These are phyloP conservation scores for Pueraria montana DNA, from an alignment of 306 rosid species.

Conservation along the genomic window DNA sequence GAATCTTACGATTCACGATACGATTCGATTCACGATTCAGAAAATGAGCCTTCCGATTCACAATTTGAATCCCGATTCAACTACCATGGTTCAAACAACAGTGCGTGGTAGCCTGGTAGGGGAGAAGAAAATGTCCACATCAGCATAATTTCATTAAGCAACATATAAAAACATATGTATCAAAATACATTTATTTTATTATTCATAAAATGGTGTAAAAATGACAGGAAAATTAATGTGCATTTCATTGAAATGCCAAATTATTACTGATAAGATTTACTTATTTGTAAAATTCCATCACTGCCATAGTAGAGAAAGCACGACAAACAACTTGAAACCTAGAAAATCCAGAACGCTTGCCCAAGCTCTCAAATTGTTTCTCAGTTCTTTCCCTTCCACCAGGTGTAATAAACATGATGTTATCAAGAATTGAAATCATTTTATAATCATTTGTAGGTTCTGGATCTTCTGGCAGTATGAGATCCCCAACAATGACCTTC, in stretches of 20 bases:
- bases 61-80: too few species aligned
- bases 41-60: too few species aligned
- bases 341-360: constrained; percentile 47
- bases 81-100: too few species aligned
- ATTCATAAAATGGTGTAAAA: background rate
- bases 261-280: background rate
- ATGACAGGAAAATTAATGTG: background rate
- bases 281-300: constrained; percentile 52
- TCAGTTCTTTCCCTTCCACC: constrained; percentile 53
- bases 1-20: too few species aligned
- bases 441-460: constrained; percentile 13
- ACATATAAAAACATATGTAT: background rate
- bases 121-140: background rate
- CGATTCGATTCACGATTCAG: too few species aligned
- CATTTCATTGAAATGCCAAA: background rate
- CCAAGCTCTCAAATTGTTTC: constrained; percentile 30
- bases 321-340: constrained; percentile 37
- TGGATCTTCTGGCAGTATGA: constrained; percentile 33
- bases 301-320: constrained; percentile 36
- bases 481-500: constrained; percentile 44
- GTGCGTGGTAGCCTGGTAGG: background rate
- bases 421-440: constrained; percentile 39
- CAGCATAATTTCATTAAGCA: background rate
- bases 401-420: constrained; percentile 28
- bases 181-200: background rate